phyloP scores from a whole-genome alignment of 257 asterid species.

The Plantago ovata region DNA sequence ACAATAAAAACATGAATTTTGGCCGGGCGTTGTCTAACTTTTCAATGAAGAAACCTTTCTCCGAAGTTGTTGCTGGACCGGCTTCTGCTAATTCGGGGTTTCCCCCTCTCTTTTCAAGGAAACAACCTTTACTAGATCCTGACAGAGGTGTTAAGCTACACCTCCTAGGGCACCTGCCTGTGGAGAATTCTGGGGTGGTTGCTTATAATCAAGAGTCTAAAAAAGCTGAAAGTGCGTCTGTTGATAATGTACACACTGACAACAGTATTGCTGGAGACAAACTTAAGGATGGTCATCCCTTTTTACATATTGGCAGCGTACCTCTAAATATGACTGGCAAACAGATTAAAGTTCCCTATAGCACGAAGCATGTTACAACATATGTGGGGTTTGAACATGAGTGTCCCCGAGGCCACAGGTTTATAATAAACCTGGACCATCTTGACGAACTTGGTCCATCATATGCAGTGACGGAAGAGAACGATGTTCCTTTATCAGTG shows the following conservation, averaged over 20 bases:
- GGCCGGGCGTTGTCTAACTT: conserved; percentile 48
- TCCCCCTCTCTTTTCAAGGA: conserved; percentile 74
- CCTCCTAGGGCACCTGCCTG: conserved; percentile 26
- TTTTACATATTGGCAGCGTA: conserved; percentile 43
- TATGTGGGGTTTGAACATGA: conserved; percentile 89
- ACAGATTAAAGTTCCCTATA: conserved; percentile 30
- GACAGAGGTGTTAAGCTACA: conserved; percentile 49
- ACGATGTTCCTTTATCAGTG: conserved; percentile 26
- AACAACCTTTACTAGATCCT: conserved; percentile 39
- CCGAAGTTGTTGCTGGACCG: conserved; percentile 95
- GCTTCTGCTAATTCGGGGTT: conserved; percentile 57
- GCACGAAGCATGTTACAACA: conserved; percentile 39
- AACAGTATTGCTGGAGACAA: conserved; percentile 27
- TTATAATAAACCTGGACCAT: conserved; percentile 67
- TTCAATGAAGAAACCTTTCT: conserved; percentile 73
- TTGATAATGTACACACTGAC: conserved; percentile 26
- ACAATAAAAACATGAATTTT: conserved; percentile 28
- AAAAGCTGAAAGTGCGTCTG: conserved; percentile 28
- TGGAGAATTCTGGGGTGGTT: conserved; percentile 36
- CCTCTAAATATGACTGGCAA: conserved; percentile 29
- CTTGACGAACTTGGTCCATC: conserved; percentile 68
- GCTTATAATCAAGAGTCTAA: conserved; percentile 36
- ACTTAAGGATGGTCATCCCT: conserved; percentile 27
- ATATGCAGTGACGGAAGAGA: conserved; percentile 53
- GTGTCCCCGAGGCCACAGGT: conserved; percentile 92